Conservation (phyloP, 2,329 filamentous ascomycete species). For the Nothophaeocryptopus gaeumannii region DNA sequence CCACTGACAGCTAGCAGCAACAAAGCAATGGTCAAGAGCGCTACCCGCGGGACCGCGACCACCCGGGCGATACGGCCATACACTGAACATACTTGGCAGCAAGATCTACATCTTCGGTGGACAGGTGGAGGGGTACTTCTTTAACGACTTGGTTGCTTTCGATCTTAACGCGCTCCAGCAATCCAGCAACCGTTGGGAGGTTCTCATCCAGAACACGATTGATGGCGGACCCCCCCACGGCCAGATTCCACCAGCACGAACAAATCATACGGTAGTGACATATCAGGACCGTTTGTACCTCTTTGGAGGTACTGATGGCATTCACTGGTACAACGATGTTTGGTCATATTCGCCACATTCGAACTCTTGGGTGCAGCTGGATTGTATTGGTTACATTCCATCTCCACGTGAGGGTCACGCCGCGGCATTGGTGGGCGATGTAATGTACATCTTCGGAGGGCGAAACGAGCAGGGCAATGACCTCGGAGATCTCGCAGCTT, state of each 20-base stretch:
- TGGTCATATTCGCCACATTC: slow-evolving; percentile 87
- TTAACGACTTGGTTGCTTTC: slow-evolving; percentile 94
- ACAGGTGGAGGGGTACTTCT: slow-evolving; percentile 95
- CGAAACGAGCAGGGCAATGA: slow-evolving; percentile 91
- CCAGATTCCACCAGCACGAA: slow-evolving; percentile 79
- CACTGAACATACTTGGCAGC: slow-evolving; percentile 91
- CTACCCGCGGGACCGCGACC: slow-evolving; percentile 82
- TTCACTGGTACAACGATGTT: slow-evolving; percentile 98
- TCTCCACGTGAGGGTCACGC: slow-evolving; percentile 91
- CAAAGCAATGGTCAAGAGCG: slow-evolving; percentile 94
- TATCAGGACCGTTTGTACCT: slow-evolving; percentile 92
- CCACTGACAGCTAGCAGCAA: no score
- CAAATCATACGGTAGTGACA: slow-evolving; percentile 89
- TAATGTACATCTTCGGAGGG: slow-evolving; percentile 99
- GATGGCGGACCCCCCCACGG: slow-evolving; percentile 59
- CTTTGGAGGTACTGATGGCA: slow-evolving; percentile 96
- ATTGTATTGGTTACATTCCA: slow-evolving; percentile 97
- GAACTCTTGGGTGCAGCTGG: slow-evolving; percentile 82
- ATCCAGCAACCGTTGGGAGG: slow-evolving; percentile 88
- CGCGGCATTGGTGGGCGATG: slow-evolving; percentile 87
- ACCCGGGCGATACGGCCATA: slow-evolving; percentile 90
- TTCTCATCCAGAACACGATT: slow-evolving; percentile 75
- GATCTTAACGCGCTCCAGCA: slow-evolving; percentile 93
- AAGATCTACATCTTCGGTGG: slow-evolving; percentile 98
- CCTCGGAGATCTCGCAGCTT: slow-evolving; percentile 87